Percentiles rank a stretch among this genome's conserved stretches.
phyloP scores from a whole-genome alignment of 106 monocot genomes.

The Phalaenopsis equestris region DNA sequence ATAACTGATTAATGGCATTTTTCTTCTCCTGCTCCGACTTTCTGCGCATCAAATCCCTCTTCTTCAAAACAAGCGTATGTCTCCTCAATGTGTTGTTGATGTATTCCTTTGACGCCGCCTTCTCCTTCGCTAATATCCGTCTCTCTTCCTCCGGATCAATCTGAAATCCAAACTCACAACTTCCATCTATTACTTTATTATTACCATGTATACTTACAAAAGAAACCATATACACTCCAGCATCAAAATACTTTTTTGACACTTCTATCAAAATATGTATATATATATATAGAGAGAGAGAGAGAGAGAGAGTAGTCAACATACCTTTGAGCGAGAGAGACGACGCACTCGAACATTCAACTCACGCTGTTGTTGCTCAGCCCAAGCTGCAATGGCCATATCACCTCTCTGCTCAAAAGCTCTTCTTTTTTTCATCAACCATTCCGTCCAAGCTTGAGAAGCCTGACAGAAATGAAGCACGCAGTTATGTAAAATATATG shows the following conservation, averaged over 20 bases:
- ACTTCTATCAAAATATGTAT: too few species aligned
- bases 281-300: too few species aligned
- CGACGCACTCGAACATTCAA: constrained; percentile 53
- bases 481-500: neutral
- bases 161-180: constrained; percentile 17
- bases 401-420: constrained; percentile 94
- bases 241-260: too few species aligned
- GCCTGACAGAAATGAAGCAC: constrained; percentile 38
- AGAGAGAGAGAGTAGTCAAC: neutral
- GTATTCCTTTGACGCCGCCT: constrained; percentile 64
- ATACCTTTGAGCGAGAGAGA: constrained; percentile 63
- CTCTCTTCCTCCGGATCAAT: constrained; percentile 93
- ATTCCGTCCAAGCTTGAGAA: constrained; percentile 96
- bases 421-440: constrained; percentile 95
- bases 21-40: constrained; percentile 75
- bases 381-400: constrained; percentile 96
- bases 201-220: too few species aligned
- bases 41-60: constrained; percentile 82
- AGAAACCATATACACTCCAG: too few species aligned
- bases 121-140: constrained; percentile 76
- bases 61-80: constrained; percentile 81
- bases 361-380: constrained; percentile 93
- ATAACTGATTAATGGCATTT: constrained; percentile 50
- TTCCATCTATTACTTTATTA: neutral
- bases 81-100: constrained; percentile 65